Conservation (phyloP, 2,329 filamentous ascomycete genomes). For the Epichloe bromicola region DNA sequence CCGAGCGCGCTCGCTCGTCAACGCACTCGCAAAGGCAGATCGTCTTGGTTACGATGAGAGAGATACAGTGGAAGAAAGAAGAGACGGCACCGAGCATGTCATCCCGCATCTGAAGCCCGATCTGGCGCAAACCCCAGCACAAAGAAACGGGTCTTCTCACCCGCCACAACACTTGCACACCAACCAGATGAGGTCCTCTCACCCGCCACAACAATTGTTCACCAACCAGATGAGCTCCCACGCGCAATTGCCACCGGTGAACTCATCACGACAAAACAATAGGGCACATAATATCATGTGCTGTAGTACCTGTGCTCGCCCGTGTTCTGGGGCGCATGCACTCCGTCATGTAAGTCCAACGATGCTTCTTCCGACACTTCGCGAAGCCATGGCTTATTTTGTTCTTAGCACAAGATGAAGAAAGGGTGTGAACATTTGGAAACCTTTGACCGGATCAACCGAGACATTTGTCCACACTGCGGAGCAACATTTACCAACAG, state of each 20-base stretch:
- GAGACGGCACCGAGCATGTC: slow-evolving; percentile 20
- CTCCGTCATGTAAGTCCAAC: slow-evolving; percentile 18
- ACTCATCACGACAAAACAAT: not conserved
- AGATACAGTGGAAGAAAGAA: slow-evolving; percentile 34
- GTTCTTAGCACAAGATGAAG: slow-evolving; percentile 16
- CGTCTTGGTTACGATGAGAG: slow-evolving; percentile 41
- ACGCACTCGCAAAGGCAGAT: slow-evolving; percentile 42
- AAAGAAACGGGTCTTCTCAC: not conserved
- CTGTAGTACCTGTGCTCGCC: slow-evolving; percentile 20
- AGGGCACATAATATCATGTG: slow-evolving; percentile 7
- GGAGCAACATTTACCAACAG: slow-evolving; percentile 29
- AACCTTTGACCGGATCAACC: slow-evolving; percentile 10
- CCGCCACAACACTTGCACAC: not conserved
- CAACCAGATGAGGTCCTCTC: not conserved
- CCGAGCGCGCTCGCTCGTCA: slow-evolving; percentile 39
- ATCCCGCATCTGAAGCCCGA: slow-evolving; percentile 18
- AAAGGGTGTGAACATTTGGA: slow-evolving; percentile 12
- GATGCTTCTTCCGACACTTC: not conserved
- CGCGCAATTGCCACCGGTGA: not conserved
- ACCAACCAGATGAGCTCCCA: not conserved
- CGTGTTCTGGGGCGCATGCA: slow-evolving; percentile 20
- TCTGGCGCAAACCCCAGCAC: slow-evolving; percentile 4
- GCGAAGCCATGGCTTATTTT: slow-evolving; percentile 5
- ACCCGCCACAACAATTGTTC: not conserved
- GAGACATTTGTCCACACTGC: slow-evolving; percentile 31